Percentiles rank a stretch among this genome's conserved stretches.
These are phyloP conservation scores for Metschnikowia sp. DNA, from an alignment of 805 yeast species.

Conservation along the genomic window DNA sequence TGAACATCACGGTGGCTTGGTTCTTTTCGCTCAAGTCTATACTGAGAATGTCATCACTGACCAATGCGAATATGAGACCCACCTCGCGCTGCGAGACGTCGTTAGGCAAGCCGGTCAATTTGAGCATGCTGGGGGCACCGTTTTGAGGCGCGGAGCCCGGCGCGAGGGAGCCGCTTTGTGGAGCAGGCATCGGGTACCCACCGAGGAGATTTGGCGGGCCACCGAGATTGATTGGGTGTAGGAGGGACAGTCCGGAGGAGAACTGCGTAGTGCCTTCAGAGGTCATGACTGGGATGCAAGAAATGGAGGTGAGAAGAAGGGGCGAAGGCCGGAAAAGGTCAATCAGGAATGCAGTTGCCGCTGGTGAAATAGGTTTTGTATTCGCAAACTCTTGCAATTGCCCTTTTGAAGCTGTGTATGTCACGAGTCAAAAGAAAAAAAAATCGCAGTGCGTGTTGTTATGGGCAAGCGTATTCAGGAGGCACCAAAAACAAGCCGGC, in stretches of 20 bases:
- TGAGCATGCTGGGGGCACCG: slow-evolving; percentile 10
- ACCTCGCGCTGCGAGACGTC: slow-evolving; percentile 69
- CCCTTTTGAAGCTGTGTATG: no score
- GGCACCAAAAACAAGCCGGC: no score
- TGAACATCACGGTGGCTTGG: slow-evolving; percentile 33
- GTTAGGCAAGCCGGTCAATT: slow-evolving; percentile 54
- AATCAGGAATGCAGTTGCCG: no score
- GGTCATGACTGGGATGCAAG: slow-evolving; percentile 9
- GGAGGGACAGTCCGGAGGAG: slow-evolving; percentile 8
- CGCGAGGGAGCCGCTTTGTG: slow-evolving; percentile 4
- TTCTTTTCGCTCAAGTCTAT: slow-evolving; percentile 35
- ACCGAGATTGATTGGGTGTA: slow-evolving; percentile 11
- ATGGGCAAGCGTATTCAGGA: no score
- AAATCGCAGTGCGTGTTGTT: no score
- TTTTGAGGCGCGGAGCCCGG: slow-evolving; percentile 1
- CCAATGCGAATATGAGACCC: slow-evolving; percentile 61
- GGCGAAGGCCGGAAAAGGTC: no score
- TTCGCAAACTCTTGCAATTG: no score
- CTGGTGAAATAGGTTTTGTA: no score
- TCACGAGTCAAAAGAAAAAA: no score
- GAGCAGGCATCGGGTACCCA: slow-evolving; percentile 1
- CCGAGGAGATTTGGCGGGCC: slow-evolving; percentile 4
- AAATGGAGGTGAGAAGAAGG: not conserved
- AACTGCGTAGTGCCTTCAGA: slow-evolving; percentile 15
- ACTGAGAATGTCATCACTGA: slow-evolving; percentile 53